Evolutionary conservation across 2,329 filamentous ascomycete genomes (phyloP), one percentile per base, ranked within the genome.

Genomic region (Exophiala viscosa): DNA sequence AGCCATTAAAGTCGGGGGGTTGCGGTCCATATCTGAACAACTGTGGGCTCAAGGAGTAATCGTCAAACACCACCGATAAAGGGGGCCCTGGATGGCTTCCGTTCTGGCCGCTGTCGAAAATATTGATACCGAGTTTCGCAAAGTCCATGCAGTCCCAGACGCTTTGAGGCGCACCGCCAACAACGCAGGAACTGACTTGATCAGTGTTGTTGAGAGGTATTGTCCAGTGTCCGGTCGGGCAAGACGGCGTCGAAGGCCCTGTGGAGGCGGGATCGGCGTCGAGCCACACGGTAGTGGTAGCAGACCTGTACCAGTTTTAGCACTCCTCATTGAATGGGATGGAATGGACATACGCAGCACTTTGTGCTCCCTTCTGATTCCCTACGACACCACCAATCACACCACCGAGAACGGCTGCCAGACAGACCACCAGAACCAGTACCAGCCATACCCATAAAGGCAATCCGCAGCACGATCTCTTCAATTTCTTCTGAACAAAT

Each of bases 1-100:
- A 65, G 35, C 65, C 54, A 11, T 64, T 62, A 41, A 81, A 70
- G 28, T 73, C 65, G 1, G 82, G 82, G n/a, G 77, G 70, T 64
- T 87, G 84, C 2, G 82, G 73, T 11, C 84, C 84, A 62, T 86
- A 87, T 18, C 74, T 72, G 50, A 83, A 76, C 3, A 67, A 65
- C 9, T 68, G 64, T 6, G 64, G 60, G 9, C 71, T 62, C 13
- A 67, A 62, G 2, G 60, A 63, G 51, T 73, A 65, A 13, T 73
- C 69, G 10, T 67, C 65, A 48, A 76, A 71, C 4, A 63, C 60
- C 10, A 76, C 66, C 14, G 62, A 71, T 11, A 65, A 56, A 2
- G 50, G 40, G 6, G 67, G 66, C 10, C 64, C 62, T 13, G 17
- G n/a, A 8, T 65, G 55, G 18, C 23, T 28, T 28, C 23, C 23